Base-by-base conservation (phyloP, 2,329 filamentous ascomycete genomes). In the Penicillium sp. region DNA sequence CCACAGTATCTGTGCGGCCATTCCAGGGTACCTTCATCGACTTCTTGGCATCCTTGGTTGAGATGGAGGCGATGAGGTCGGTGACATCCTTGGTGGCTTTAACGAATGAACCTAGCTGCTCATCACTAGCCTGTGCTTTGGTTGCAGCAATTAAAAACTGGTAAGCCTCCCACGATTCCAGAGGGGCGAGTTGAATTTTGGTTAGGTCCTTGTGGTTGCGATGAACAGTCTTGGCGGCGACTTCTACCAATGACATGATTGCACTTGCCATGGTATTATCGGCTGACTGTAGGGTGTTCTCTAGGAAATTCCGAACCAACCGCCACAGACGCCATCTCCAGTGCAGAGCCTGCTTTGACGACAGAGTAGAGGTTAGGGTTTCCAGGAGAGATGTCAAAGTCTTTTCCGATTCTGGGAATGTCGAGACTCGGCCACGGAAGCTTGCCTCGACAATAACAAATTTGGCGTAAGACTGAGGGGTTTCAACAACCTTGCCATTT, bases 271-370 rank as follows among this genome's bases (percentile, higher is more conserved):
- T 59, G 13, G 49, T 39, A 49, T 59, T 61, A 42, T 67, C 63
- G 10, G 61, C 51, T 4, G 61, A 63, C 39, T 70, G 64, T 12
- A 68, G 33, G 19, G 66, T 68, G 21, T 72, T 71, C 23, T 71
- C 67, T 7, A 75, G 44, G 17, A 77, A 54, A 59, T 72, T 73
- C 43, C 70, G 68, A 44, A 68, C 56, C 35, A 77, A 62, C 53
- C 73, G 70, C 76, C 76, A 78, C 47, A 78, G 49, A 21, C 76
- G 72, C 76, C 76, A 78, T 55, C 70, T 67, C 75, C 75, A 78
- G 56, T 71, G 70, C 23, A 70, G 47, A 23, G 53, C 54, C 44
- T 70, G 65, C 53, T 70, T 69, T 2, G 69, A 72, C 21, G 68
- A 70, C 9, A 77, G 57, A 1, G 74, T 70, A 12, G 68, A 59